Evolutionary conservation across 495 filamentous ascomycete species (phyloP).

Genomic region (Clohesyomyces aquaticus): DNA sequence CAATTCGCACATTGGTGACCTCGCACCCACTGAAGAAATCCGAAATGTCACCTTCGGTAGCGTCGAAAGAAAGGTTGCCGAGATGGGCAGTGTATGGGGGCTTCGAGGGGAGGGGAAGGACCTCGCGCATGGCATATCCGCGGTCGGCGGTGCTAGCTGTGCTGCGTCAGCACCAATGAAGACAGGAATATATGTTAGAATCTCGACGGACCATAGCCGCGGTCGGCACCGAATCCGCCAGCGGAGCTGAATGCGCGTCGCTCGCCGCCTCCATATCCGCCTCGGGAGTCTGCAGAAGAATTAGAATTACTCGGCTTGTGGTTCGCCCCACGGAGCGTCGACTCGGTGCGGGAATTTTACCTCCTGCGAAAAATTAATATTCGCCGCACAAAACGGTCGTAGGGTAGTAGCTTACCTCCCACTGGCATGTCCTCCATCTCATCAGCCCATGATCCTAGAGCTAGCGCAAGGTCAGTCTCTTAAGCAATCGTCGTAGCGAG

Average conservation of each 20-base stretch:
- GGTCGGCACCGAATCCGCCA: conserved; percentile 51
- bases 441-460: conserved; percentile 94
- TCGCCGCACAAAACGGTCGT: conserved; percentile 17
- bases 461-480: conserved; percentile 57
- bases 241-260: conserved; percentile 53
- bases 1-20: conserved; percentile 87
- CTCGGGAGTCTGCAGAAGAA: neutral
- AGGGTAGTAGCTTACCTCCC: conserved; percentile 62
- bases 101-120: conserved; percentile 82
- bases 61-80: conserved; percentile 94
- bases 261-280: conserved; percentile 51
- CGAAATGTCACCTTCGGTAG: conserved; percentile 74
- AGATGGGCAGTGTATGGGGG: conserved; percentile 95
- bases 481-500: neutral
- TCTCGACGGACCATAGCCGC: conserved; percentile 45
- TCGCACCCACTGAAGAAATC: conserved; percentile 85
- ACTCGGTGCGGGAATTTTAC: conserved; percentile 26
- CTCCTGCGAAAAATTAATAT: conserved; percentile 41
- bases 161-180: neutral
- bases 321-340: neutral
- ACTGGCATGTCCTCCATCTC: conserved; percentile 89
- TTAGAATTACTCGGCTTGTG: neutral
- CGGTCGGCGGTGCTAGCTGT: neutral
- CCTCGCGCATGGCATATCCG: conserved; percentile 61
- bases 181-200: too few species aligned